Evolutionary conservation across 305 asterid species (phyloP).

Genomic region (Withania somnifera): DNA sequence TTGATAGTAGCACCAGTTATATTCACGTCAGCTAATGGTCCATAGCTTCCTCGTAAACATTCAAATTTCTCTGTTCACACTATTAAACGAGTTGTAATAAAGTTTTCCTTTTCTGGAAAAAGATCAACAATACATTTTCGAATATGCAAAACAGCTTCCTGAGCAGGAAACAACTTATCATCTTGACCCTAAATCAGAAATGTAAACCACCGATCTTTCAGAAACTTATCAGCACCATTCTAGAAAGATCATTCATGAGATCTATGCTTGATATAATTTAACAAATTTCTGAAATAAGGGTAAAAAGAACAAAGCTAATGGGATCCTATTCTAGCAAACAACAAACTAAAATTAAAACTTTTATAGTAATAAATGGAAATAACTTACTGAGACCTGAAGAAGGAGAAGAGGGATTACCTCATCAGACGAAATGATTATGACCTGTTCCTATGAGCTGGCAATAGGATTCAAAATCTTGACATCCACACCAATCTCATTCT

Average conservation of each 20-base stretch:
- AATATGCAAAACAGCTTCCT: constrained; percentile 93
- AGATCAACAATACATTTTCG: constrained; percentile 79
- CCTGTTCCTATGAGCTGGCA: constrained; percentile 58
- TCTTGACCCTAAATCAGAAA: constrained; percentile 67
- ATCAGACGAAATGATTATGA: constrained; percentile 64
- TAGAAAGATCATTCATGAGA: neutral
- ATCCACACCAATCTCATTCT: constrained; percentile 71
- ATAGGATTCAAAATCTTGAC: constrained; percentile 53
- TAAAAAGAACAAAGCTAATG: neutral
- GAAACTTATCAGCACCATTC: neutral
- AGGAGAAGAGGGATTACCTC: constrained; percentile 42
- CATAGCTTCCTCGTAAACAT: constrained; percentile 37
- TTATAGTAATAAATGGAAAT: neutral
- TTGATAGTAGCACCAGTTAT: constrained; percentile 55
- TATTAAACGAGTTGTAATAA: constrained; percentile 64
- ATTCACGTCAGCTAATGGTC: constrained; percentile 38
- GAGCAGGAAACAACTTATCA: constrained; percentile 94
- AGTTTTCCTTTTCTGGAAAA: constrained; percentile 63
- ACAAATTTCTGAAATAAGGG: neutral
- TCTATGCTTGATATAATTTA: neutral
- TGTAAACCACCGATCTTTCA: constrained; percentile 15
- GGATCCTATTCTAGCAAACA: neutral
- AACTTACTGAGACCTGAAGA: neutral
- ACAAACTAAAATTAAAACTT: neutral
- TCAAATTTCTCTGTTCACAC: constrained; percentile 66